A percentile compares a stretch with the other conserved stretches of the same genome.
Evolutionary conservation across 2,329 filamentous ascomycete species (phyloP).

Genomic region (Neofusicoccum ribis): DNA sequence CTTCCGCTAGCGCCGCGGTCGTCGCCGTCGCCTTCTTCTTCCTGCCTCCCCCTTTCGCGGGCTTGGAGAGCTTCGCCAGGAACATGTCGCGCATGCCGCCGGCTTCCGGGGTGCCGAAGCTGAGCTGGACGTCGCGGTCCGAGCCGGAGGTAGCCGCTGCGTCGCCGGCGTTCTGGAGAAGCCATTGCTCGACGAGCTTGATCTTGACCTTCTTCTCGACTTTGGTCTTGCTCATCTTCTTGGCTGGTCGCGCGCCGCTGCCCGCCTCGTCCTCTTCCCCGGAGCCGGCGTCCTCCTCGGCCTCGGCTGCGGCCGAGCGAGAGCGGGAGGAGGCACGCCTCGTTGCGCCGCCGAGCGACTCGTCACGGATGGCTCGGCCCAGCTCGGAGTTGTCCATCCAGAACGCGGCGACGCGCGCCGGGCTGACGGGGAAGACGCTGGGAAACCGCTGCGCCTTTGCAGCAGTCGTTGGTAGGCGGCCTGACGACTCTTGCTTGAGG

Average conservation of each 20-base stretch:
- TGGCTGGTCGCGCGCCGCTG: not conserved
- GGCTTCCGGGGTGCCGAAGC: not conserved
- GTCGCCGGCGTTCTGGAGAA: not conserved
- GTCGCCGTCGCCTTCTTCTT: not conserved
- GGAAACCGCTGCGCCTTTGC: not conserved
- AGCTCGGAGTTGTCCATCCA: conserved; percentile 29
- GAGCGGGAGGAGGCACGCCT: not conserved
- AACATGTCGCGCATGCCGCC: conserved; percentile 12
- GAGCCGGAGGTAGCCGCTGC: not conserved
- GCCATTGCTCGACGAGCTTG: conserved; percentile 49
- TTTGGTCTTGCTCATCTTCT: conserved; percentile 42
- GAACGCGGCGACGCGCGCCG: conserved; percentile 39
- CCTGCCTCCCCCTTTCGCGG: conserved; percentile 15
- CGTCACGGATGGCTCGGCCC: not conserved
- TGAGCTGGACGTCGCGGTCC: conserved; percentile 4
- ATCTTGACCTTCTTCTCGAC: conserved; percentile 63
- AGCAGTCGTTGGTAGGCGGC: not conserved
- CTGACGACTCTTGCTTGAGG: conserved; percentile 43
- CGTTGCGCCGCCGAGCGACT: not conserved
- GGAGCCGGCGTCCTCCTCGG: not conserved
- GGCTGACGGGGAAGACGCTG: conserved; percentile 34
- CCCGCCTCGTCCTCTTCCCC: not conserved
- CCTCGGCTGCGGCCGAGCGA: not conserved
- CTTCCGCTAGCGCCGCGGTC: not conserved
- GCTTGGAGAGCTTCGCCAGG: not conserved